A percentile compares a stretch with the other conserved stretches of the same genome.
phyloP scores from a whole-genome alignment of 2,329 filamentous ascomycete species.

The Arthroderma sp. region DNA sequence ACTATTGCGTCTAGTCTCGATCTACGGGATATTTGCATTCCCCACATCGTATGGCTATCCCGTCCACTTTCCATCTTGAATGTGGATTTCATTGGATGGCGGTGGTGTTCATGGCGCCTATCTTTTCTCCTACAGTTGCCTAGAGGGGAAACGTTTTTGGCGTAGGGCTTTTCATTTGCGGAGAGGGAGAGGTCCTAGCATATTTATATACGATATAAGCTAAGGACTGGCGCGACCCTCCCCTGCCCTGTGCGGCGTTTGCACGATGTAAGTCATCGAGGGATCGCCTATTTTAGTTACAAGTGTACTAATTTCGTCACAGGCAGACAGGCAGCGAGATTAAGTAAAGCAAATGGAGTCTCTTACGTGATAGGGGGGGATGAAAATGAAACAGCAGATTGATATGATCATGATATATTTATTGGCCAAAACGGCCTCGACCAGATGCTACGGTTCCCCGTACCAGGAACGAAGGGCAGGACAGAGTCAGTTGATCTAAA shows the following conservation, averaged over 20 bases:
- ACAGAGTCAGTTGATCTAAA: neutral
- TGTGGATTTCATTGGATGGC: neutral
- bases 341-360: too few relatives aligned
- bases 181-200: neutral
- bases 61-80: neutral
- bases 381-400: too few relatives aligned
- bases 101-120: neutral
- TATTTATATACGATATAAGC: neutral
- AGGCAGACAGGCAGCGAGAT: neutral
- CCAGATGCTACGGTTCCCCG: neutral
- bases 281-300: neutral
- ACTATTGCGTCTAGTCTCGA: neutral
- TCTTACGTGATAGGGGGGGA: too few relatives aligned
- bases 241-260: neutral
- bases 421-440: neutral
- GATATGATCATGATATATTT: neutral
- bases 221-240: neutral
- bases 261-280: neutral
- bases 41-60: neutral
- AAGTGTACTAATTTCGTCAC: neutral
- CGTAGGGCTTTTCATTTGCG: neutral
- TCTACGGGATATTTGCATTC: neutral
- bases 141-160: neutral
- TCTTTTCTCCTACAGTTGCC: neutral
- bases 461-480: neutral